A percentile compares a stretch with the other conserved stretches of the same genome.
Conservation (phyloP, 495 filamentous ascomycete genomes). For the Xylaria grammica region DNA sequence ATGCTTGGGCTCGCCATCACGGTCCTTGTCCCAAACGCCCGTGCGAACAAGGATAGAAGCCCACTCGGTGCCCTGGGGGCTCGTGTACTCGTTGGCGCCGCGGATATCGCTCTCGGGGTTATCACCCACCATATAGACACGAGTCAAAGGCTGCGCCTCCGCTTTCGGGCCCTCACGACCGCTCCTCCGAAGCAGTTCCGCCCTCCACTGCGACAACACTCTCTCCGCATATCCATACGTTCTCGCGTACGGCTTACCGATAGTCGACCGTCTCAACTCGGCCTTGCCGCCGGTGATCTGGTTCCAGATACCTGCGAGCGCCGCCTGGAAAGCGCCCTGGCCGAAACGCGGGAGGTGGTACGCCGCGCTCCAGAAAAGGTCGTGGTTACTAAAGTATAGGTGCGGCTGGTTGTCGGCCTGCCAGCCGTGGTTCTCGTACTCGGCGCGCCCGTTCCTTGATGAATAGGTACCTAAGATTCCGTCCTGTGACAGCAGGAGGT, state of each 20-base stretch:
- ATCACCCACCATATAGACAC: slow-evolving; percentile 97
- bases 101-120: slow-evolving; percentile 92
- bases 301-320: slow-evolving; percentile 77
- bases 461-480: slow-evolving; percentile 82
- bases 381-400: slow-evolving; percentile 88
- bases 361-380: slow-evolving; percentile 83
- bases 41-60: slow-evolving; percentile 79
- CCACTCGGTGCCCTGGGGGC: slow-evolving; percentile 73
- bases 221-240: slow-evolving; percentile 88
- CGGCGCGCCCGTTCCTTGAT: slow-evolving; percentile 47
- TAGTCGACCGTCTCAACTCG: slow-evolving; percentile 66
- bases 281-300: slow-evolving; percentile 69
- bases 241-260: slow-evolving; percentile 78
- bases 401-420: slow-evolving; percentile 78
- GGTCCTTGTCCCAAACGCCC: slow-evolving; percentile 71
- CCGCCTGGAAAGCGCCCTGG: slow-evolving; percentile 88
- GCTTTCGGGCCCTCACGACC: slow-evolving; percentile 27
- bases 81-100: slow-evolving; percentile 81
- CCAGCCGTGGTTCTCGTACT: slow-evolving; percentile 71
- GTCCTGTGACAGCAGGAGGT: slow-evolving; percentile 74
- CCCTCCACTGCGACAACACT: slow-evolving; percentile 66
- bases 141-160: slow-evolving; percentile 47
- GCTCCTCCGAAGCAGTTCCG: slow-evolving; percentile 44
- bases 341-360: slow-evolving; percentile 89
- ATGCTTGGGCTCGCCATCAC: slow-evolving; percentile 41